Evolutionary conservation across 2,329 filamentous ascomycete species (phyloP).

Genomic region (Claviceps lovelessii): DNA sequence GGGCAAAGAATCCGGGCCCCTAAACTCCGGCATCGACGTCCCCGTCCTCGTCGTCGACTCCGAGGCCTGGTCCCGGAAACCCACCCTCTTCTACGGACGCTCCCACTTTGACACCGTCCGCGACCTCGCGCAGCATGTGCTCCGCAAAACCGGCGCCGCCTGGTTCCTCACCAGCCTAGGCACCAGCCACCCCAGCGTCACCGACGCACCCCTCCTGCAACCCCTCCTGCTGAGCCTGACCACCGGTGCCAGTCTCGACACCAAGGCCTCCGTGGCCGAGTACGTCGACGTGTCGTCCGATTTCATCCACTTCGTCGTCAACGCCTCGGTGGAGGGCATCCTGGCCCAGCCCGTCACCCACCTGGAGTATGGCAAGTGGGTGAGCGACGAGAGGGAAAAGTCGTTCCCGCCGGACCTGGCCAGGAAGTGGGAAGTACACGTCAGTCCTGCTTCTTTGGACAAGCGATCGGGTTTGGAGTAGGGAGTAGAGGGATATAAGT

Average conservation of each 20-base stretch:
- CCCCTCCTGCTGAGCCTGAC: constrained; percentile 46
- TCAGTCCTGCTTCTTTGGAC: constrained; percentile 15
- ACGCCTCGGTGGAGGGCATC: constrained; percentile 29
- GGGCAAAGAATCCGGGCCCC: constrained; percentile 46
- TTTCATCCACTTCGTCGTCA: constrained; percentile 36
- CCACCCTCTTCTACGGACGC: constrained; percentile 44
- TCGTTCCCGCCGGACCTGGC: constrained; percentile 20
- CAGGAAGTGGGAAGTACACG: constrained; percentile 29
- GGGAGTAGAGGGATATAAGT: not conserved
- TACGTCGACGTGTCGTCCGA: constrained; percentile 45
- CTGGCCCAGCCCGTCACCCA: constrained; percentile 35
- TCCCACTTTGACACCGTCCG: constrained; percentile 51
- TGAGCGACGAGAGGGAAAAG: constrained; percentile 18
- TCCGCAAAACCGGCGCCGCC: constrained; percentile 27
- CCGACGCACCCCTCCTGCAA: constrained; percentile 51
- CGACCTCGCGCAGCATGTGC: constrained; percentile 35
- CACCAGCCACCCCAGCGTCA: constrained; percentile 48
- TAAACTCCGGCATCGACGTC: constrained; percentile 44
- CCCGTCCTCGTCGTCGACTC: constrained; percentile 50
- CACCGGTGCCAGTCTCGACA: constrained; percentile 45
- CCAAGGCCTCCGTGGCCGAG: constrained; percentile 39
- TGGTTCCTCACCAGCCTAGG: constrained; percentile 43
- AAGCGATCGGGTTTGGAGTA: not conserved
- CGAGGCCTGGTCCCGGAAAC: constrained; percentile 46
- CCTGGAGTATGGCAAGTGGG: constrained; percentile 25